Percentiles rank a stretch among this genome's conserved stretches.
phyloP scores from a whole-genome alignment of 2,329 filamentous ascomycete species.

The Fusarium sp. region DNA sequence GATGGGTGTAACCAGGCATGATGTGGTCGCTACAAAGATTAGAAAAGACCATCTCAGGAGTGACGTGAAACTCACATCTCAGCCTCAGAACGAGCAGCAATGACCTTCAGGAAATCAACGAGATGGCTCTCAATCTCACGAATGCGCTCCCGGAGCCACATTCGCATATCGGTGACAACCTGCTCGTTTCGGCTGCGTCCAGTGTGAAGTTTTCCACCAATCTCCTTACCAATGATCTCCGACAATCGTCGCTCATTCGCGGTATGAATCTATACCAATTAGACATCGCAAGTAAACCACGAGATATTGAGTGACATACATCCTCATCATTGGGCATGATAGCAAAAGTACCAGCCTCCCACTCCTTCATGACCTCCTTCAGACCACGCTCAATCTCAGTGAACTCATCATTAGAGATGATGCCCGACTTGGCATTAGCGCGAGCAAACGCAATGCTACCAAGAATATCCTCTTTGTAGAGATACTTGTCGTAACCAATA shows the following conservation, averaged over 20 bases:
- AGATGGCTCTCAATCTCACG: constrained; percentile 75
- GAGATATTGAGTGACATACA: too few relatives aligned
- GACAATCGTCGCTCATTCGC: constrained; percentile 78
- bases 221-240: constrained; percentile 87
- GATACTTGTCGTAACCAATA: constrained; percentile 77
- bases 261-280: constrained; percentile 62
- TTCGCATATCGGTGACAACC: constrained; percentile 87
- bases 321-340: constrained; percentile 66
- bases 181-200: constrained; percentile 91
- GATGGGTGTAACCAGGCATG: constrained; percentile 47
- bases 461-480: constrained; percentile 84
- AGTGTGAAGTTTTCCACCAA: constrained; percentile 90
- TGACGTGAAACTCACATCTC: constrained; percentile 45
- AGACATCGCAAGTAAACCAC: too few relatives aligned
- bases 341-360: constrained; percentile 62
- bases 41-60: rapidly evolving
- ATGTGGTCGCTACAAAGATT: constrained; percentile 32
- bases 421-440: constrained; percentile 79
- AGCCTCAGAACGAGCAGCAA: constrained; percentile 68
- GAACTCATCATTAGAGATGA: constrained; percentile 80
- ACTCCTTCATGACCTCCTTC: constrained; percentile 65
- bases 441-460: constrained; percentile 85
- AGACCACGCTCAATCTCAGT: constrained; percentile 78
- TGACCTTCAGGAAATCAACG: constrained; percentile 75
- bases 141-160: constrained; percentile 85